Percentiles rank a stretch among this genome's conserved stretches.
These are phyloP conservation scores for Penicillium brevicompactum DNA, from an alignment of 2,329 filamentous ascomycete species.

Conservation along the genomic window DNA sequence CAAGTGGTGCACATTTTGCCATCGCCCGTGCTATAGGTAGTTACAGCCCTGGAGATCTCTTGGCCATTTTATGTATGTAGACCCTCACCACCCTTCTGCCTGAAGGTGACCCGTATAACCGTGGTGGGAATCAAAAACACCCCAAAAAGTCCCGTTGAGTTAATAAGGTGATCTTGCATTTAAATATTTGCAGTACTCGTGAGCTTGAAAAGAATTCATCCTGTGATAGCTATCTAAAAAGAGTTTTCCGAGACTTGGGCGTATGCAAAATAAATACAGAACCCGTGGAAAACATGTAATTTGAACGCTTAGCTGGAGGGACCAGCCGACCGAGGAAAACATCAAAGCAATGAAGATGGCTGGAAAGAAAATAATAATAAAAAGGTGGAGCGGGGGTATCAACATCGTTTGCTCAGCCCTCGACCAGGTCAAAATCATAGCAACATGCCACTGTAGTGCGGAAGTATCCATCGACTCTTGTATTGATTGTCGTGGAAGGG, in stretches of 20 bases:
- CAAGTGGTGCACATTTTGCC: not conserved
- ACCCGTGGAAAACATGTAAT: not conserved
- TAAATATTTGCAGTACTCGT: not conserved
- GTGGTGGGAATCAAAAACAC: too few relatives aligned
- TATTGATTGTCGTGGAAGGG: slow-evolving; percentile 20
- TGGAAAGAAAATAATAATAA: not conserved
- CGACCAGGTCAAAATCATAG: slow-evolving; percentile 15
- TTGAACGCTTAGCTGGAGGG: not conserved
- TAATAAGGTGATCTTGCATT: too few relatives aligned
- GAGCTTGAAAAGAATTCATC: slow-evolving; percentile 8
- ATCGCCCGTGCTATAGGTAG: too few relatives aligned
- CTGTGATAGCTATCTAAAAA: slow-evolving; percentile 14
- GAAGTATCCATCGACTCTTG: slow-evolving; percentile 22
- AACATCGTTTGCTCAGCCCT: slow-evolving; percentile 22
- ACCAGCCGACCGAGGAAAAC: slow-evolving; percentile 10
- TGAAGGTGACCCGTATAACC: too few relatives aligned
- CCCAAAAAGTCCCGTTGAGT: too few relatives aligned
- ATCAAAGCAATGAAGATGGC: slow-evolving; percentile 9
- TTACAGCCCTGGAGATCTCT: too few relatives aligned
- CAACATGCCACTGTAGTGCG: slow-evolving; percentile 10
- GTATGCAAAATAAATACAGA: slow-evolving; percentile 5
- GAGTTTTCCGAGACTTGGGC: slow-evolving; percentile 6
- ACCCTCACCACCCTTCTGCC: too few relatives aligned
- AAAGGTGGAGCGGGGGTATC: slow-evolving; percentile 19
- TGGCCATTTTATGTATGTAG: too few relatives aligned